Evolutionary conservation across 139 green algal genomes (phyloP).

Genomic region (Chlamydomonas sphaeroides): DNA sequence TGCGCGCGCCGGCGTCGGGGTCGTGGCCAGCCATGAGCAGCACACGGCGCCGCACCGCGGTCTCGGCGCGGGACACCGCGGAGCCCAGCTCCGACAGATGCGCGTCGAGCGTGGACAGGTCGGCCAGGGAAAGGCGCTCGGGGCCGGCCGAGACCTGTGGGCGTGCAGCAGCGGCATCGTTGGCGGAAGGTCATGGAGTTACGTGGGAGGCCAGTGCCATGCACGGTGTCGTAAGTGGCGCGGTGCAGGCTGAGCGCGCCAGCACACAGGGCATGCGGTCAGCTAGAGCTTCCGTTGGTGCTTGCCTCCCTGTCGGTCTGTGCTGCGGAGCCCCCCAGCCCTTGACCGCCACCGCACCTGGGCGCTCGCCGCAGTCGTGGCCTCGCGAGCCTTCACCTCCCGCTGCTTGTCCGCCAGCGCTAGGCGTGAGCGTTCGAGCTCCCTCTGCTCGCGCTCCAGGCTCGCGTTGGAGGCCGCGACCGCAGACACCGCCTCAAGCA

Average conservation of each 20-base stretch:
- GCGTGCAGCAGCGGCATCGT: neutral
- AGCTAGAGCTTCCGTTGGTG: too few relatives aligned
- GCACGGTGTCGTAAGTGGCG: too few relatives aligned
- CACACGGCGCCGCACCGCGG: conserved; percentile 10
- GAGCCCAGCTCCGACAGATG: conserved; percentile 17
- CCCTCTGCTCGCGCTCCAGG: conserved; percentile 22
- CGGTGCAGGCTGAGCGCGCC: too few relatives aligned
- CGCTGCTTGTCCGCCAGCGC: conserved; percentile 11
- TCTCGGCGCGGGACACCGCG: neutral
- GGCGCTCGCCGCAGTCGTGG: neutral
- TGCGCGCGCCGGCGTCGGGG: neutral
- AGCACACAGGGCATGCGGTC: too few relatives aligned
- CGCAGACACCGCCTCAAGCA: conserved; percentile 32
- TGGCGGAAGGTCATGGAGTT: too few relatives aligned
- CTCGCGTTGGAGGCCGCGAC: neutral
- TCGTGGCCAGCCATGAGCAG: conserved; percentile 4
- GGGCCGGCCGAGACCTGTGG: neutral
- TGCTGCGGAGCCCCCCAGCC: too few relatives aligned
- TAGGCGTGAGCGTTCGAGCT: conserved; percentile 5
- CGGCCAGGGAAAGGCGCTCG: conserved; percentile 8
- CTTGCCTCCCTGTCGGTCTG: too few relatives aligned
- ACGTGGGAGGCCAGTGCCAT: too few relatives aligned
- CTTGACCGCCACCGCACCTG: too few relatives aligned
- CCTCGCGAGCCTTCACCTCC: conserved; percentile 16
- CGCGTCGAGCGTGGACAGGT: neutral